These are phyloP conservation scores for Prillingera fragicola DNA, from an alignment of 1,284 basidiomycete genomes.

Conservation along the genomic window DNA sequence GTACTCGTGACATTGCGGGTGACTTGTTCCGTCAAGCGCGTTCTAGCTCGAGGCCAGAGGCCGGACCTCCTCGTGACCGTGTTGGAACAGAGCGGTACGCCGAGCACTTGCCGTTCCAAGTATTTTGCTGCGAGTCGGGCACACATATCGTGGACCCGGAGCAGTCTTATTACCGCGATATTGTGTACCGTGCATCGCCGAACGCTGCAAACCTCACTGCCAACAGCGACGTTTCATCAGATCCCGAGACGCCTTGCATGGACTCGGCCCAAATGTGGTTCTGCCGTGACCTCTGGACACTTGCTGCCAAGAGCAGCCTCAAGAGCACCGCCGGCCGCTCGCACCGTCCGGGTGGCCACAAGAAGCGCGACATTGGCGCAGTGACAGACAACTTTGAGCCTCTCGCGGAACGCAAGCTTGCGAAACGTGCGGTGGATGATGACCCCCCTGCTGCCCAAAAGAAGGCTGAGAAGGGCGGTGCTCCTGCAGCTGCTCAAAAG, in stretches of 20 bases:
- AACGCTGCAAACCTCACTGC: conserved; percentile 71
- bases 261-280: conserved; percentile 94
- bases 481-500: conserved; percentile 20
- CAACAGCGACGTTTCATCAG: conserved; percentile 55
- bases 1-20: conserved; percentile 88
- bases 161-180: conserved; percentile 84
- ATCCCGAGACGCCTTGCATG: conserved; percentile 75
- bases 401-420: conserved; percentile 21
- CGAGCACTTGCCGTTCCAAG: conserved; percentile 89
- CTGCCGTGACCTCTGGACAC: conserved; percentile 86
- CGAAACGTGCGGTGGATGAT: not conserved
- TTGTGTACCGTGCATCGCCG: conserved; percentile 70
- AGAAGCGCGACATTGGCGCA: conserved; percentile 26
- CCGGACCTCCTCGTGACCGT: conserved; percentile 79
- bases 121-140: conserved; percentile 93
- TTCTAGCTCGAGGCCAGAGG: conserved; percentile 81
- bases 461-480: conserved; percentile 20
- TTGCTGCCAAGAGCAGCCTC: conserved; percentile 64
- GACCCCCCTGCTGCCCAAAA: conserved; percentile 2
- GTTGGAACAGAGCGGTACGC: conserved; percentile 74
- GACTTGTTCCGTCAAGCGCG: conserved; percentile 93
- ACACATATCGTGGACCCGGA: conserved; percentile 89
- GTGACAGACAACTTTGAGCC: conserved; percentile 25
- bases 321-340: conserved; percentile 39
- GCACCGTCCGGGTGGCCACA: conserved; percentile 9